Evolutionary conservation across 2,329 filamentous ascomycete species (phyloP), one percentile per base, ranked within the genome.

Genomic region (Colletotrichum truncatum): DNA sequence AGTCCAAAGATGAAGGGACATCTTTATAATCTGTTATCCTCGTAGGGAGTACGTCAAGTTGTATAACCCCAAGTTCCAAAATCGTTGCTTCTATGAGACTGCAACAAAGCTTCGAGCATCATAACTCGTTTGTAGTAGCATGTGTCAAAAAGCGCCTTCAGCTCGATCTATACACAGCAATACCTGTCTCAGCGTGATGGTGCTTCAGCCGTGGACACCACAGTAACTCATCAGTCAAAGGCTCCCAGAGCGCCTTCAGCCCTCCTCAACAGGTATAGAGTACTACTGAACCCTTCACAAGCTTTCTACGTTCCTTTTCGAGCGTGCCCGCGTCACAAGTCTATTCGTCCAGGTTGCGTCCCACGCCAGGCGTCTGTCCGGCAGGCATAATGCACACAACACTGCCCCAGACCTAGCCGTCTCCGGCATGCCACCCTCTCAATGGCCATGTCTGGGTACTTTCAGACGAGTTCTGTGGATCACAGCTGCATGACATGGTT

Each of bases 371-470:
- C 36, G 67, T 71, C 23, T 68, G 68, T 38, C 72, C 72, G 53
- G 70, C 71, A 3, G 49, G 36, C 48, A 61, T 16, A 71, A 70
- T 21, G 67, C 65, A 38, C 60, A 65, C n/a, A 67, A 73, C 26
- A n/a, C 21, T 36, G 36, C 28, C 36, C 18, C 30, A 14, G 9
- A 49, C 55, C 41, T 46, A 38, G 18, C 43, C 25, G 18, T n/a
- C 48, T 39, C 26, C 21, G 18, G 12, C 25, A 30, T 30, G 48
- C 39, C 38, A 34, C 30, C 18, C 36, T 12, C 41, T 49, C 61
- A 12, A 43, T 28, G 25, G 58, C 57, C 23, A 56, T 56, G 48
- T 68, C 64, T 45, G 73, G 71, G 70, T 72, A 73, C 57, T 73
- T 73, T 56, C 64, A 67, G 49, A 16, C 30, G 39, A 53, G 41